Evolutionary conservation across 2,329 filamentous ascomycete species (phyloP), one percentile per base, ranked within the genome.

Genomic region (Xylariales sp.): DNA sequence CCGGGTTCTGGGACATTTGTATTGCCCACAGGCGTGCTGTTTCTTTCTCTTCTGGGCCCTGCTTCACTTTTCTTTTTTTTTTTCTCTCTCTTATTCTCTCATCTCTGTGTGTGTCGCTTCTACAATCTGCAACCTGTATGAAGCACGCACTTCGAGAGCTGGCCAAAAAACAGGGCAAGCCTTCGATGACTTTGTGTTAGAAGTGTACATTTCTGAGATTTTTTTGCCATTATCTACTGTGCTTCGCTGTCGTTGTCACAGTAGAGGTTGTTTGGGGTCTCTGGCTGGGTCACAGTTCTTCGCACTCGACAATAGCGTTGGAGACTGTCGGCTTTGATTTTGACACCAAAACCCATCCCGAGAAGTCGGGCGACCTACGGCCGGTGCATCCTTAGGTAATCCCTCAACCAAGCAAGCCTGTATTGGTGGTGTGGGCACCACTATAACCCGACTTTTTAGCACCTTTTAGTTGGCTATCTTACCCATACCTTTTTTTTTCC

Each of bases 341-440:
- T 18, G 39, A 53, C 43, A 36, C 39, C 43, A 49, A 61, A 45
- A 50, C 34, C 48, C 46, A 50, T 48, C 8, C 43, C 53, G 39
- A 56, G 34, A 52, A 46, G n/a, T 54, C 18, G 58, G 62, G 46
- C 45, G 34, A 39, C 34, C 52, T 49, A 39, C 43, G 52, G 62
- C 43, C 49, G 64, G 54, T 41, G 56, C 63, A 58, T 43, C 50
- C 69, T 69, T 69, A 69, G 64, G 62, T 69, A 71, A 69, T 62
- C 60, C 28, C 41, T 59, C 50, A 53, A 45, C 28, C 30, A 52
- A 34, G 4, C 16, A 46, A 49, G 50, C 54, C 53, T 49, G 58
- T 54, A 50, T 60, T 66, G 64, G 67, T 61, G 64, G 69, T 64
- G 69, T 69, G 69, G 67, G 52, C 67, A 69, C 67, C 62, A 54